phyloP scores from a whole-genome alignment of 805 yeast species.

The Alloascoidea hylecoeti region DNA sequence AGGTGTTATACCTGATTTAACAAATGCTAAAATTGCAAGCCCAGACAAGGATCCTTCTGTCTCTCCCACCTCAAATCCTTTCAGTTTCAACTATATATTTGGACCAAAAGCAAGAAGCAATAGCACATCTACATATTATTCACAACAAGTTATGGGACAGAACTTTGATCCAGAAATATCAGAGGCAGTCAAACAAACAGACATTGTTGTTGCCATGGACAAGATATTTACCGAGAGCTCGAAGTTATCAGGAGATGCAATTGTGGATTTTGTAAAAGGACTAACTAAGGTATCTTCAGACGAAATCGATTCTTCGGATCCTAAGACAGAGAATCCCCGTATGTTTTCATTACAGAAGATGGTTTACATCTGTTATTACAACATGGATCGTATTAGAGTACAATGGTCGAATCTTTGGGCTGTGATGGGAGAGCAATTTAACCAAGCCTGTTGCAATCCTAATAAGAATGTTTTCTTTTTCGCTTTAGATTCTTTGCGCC shows the following conservation, averaged over 20 bases:
- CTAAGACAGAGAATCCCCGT: conserved; percentile 68
- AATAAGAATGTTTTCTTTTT: conserved; percentile 71
- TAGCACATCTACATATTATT: neutral
- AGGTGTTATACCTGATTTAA: conserved; percentile 71
- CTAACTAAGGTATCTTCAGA: conserved; percentile 77
- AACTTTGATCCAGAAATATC: neutral
- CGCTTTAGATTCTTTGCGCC: conserved; percentile 90
- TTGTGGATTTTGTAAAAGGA: conserved; percentile 77
- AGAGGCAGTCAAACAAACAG: conserved; percentile 20
- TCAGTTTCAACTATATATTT: neutral
- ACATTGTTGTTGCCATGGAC: conserved; percentile 70
- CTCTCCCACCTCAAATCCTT: neutral
- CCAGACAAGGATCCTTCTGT: neutral
- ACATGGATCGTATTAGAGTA: conserved; percentile 89
- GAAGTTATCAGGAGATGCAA: conserved; percentile 67
- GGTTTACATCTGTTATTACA: conserved; percentile 95
- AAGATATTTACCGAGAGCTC: conserved; percentile 77
- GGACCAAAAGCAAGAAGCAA: conserved; percentile 1
- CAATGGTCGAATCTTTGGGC: conserved; percentile 97
- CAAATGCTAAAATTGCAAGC: conserved; percentile 56
- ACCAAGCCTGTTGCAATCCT: conserved; percentile 67
- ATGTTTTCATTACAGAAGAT: conserved; percentile 88
- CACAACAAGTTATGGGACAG: neutral
- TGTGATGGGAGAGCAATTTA: conserved; percentile 85
- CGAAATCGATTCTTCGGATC: conserved; percentile 82